These are phyloP conservation scores for Penicillium salamii DNA, from an alignment of 495 filamentous ascomycete species.

Conservation along the genomic window DNA sequence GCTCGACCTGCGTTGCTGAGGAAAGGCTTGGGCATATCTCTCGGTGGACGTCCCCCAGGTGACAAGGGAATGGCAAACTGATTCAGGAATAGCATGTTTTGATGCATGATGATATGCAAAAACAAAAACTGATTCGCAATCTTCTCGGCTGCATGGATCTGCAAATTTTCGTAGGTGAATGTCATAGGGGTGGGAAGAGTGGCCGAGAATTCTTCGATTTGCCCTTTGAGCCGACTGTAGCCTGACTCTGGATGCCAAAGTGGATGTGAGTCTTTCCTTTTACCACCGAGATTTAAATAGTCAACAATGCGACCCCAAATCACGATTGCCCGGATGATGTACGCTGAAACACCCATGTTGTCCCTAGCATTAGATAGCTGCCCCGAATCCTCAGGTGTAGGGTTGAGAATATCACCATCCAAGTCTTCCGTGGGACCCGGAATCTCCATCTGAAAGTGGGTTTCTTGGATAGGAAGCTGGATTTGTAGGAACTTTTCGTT, in stretches of 20 bases:
- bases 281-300: conserved; percentile 88
- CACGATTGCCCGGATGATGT: conserved; percentile 81
- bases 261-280: conserved; percentile 69
- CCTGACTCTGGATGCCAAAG: conserved; percentile 81
- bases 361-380: conserved; percentile 66
- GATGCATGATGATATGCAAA: conserved; percentile 83
- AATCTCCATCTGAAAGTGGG: conserved; percentile 87
- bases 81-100: conserved; percentile 87
- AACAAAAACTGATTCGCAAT: conserved; percentile 94
- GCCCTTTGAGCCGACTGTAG: conserved; percentile 66
- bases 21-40: conserved; percentile 78
- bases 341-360: conserved; percentile 94
- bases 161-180: conserved; percentile 80
- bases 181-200: conserved; percentile 66
- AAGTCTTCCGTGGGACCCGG: conserved; percentile 84
- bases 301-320: conserved; percentile 88
- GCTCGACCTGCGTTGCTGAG: conserved; percentile 70
- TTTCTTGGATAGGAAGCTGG: conserved; percentile 87
- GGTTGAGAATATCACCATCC: conserved; percentile 67
- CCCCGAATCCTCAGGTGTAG: conserved; percentile 57
- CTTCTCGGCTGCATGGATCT: conserved; percentile 76
- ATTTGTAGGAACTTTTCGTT: conserved; percentile 85
- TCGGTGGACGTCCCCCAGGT: conserved; percentile 61
- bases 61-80: conserved; percentile 78
- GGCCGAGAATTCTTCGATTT: conserved; percentile 66